Evolutionary conservation across 2,329 filamentous ascomycete genomes (phyloP), one percentile per base, ranked within the genome.

Genomic region (Metarhizium humberi): DNA sequence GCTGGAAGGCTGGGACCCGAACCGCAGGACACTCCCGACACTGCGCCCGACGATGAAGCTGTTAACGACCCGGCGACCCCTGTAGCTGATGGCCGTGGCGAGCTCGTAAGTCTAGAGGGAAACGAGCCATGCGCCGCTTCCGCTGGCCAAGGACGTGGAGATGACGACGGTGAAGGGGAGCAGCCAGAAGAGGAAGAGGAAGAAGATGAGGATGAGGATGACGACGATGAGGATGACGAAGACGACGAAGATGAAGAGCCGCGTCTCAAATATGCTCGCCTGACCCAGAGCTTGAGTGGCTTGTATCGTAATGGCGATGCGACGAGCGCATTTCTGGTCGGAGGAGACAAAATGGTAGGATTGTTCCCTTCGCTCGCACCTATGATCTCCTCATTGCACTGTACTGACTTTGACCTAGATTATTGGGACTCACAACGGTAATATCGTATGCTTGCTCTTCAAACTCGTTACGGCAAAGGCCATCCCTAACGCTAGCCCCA

Each of bases 241-340:
- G 90, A 95, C 0, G 90, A 92, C 0, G 91, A 94, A 3, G 92
- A 96, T 6, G 92, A 97, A 18, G 92, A 97, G 71, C 95, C 94
- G 32, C 87, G 86, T 66, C 81, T 99, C 64, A 99, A 99, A 72
- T 96, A 96, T 69, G 87, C 87, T 52, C 87, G 90, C 51, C 74
- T 97, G 62, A 97, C 94, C 7, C 86, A 85, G 58, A 86, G 87
- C 64, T 75, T 99, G 58, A 84, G 81, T 30, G 77, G 87, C 47
- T 82, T 96, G 38, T 99, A 99, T 74, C 86, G 91, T 56, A 96
- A 95, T 74, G 92, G 90, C 63, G 94, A 99, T 79, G 90, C 91
- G 62, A 96, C 92, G 30, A 96, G 92, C 71, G 78, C 89, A 8
- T 96, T 96, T 68, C 74, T 95, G 51, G 90, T 95, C 51, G 88